Evolutionary conservation across 345 rosid species (phyloP).

Genomic region (Corchorus capsularis): DNA sequence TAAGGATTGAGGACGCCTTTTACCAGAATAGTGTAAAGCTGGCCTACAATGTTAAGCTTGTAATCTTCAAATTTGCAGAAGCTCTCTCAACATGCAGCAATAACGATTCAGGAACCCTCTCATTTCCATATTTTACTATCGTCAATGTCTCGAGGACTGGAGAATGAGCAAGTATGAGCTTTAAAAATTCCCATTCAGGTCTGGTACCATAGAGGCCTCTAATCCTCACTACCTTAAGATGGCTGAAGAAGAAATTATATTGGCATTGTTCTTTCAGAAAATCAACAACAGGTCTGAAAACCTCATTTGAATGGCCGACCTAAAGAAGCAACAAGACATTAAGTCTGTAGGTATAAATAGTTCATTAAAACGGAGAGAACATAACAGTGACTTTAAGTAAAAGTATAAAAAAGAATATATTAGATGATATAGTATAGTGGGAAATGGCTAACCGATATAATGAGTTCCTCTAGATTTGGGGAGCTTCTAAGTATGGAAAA

Average conservation of each 20-base stretch:
- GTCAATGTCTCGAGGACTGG: conserved; percentile 32
- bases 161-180: conserved; percentile 30
- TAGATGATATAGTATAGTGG: too few species aligned
- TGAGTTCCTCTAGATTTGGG: conserved; percentile 33
- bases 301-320: conserved; percentile 5
- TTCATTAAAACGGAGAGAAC: not conserved
- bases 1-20: not conserved
- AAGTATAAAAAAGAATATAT: too few species aligned
- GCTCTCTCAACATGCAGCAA: conserved; percentile 26
- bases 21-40: not conserved
- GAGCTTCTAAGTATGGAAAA: conserved; percentile 29
- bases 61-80: conserved; percentile 22
- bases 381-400: not conserved
- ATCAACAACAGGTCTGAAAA: conserved; percentile 20
- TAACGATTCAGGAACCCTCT: conserved; percentile 25
- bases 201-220: conserved; percentile 26
- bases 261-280: conserved; percentile 17
- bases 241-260: conserved; percentile 16
- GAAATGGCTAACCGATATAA: conserved; percentile 31
- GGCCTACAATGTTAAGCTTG: conserved; percentile 23
- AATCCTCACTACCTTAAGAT: conserved; percentile 29
- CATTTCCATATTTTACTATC: conserved; percentile 19
- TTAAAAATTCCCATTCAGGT: conserved; percentile 31
- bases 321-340: not conserved
- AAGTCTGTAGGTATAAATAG: not conserved